Evolutionary conservation across 1,284 basidiomycete genomes (phyloP).

Genomic region (Boletus smithii): DNA sequence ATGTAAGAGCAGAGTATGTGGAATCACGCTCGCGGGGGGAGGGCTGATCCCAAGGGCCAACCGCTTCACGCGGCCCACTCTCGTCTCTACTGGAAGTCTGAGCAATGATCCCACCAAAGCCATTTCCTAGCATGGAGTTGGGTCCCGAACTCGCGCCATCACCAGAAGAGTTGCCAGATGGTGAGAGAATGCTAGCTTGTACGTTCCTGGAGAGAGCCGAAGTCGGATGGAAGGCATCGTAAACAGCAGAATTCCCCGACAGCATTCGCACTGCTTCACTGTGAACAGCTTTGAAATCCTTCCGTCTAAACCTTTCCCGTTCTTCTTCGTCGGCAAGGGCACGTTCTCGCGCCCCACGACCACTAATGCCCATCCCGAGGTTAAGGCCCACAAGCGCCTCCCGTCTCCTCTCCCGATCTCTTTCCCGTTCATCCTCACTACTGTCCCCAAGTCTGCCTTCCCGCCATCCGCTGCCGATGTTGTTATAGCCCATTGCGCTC

Average conservation of each 20-base stretch:
- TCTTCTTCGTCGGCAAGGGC: slow-evolving; percentile 63
- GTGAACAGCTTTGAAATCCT: slow-evolving; percentile 39
- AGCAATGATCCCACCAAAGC: slow-evolving; percentile 27
- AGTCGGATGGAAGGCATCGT: slow-evolving; percentile 74
- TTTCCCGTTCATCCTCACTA: slow-evolving; percentile 37
- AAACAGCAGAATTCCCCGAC: slow-evolving; percentile 49
- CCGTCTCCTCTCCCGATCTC: slow-evolving; percentile 41
- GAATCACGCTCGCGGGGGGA: slow-evolving; percentile 34
- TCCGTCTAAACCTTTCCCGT: slow-evolving; percentile 51
- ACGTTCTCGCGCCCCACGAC: slow-evolving; percentile 56
- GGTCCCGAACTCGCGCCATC: slow-evolving; percentile 20
- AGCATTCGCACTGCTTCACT: slow-evolving; percentile 37
- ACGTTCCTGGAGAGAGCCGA: slow-evolving; percentile 36
- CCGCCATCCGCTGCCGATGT: slow-evolving; percentile 36
- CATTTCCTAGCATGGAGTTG: slow-evolving; percentile 26
- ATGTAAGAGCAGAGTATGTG: slow-evolving; percentile 24
- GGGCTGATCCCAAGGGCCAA: slow-evolving; percentile 35
- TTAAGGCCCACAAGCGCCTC: slow-evolving; percentile 43
- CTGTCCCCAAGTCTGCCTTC: slow-evolving; percentile 34
- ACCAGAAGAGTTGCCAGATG: slow-evolving; percentile 14
- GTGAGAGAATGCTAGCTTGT: slow-evolving; percentile 23
- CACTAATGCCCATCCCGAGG: slow-evolving; percentile 30
- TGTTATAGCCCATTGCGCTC: slow-evolving; percentile 47
- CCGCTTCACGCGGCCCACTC: slow-evolving; percentile 16
- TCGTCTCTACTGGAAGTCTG: slow-evolving; percentile 31